Evolutionary conservation across 495 filamentous ascomycete genomes (phyloP).

Genomic region (Neurospora cerealis): DNA sequence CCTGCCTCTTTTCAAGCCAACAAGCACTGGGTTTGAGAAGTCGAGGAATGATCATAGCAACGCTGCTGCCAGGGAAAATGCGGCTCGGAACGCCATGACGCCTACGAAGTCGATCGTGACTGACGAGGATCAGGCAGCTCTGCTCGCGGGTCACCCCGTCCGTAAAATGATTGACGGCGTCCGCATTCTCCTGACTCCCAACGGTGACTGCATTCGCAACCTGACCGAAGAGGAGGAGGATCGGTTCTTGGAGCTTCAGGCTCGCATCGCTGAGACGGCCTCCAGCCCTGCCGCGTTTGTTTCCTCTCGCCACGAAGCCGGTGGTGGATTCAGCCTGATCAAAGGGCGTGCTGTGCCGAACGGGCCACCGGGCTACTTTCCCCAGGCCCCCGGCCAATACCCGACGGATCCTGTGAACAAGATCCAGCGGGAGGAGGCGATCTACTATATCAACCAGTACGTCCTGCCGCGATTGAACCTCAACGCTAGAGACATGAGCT

Average conservation of each 20-base stretch:
- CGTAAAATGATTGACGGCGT: conserved; percentile 39
- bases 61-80: conserved; percentile 1
- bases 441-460: conserved; percentile 59
- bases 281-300: conserved; percentile 38
- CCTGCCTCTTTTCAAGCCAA: conserved; percentile 27
- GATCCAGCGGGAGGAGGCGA: conserved; percentile 50
- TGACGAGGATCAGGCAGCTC: conserved; percentile 37
- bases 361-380: conserved; percentile 44
- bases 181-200: conserved; percentile 63
- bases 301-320: conserved; percentile 33
- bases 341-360: conserved; percentile 48
- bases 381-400: conserved; percentile 28
- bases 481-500: conserved; percentile 27
- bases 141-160: conserved; percentile 39
- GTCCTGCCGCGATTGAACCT: conserved; percentile 45
- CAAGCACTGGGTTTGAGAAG: conserved; percentile 9
- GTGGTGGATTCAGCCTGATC: conserved; percentile 41
- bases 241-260: conserved; percentile 65
- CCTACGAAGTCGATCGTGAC: conserved; percentile 39
- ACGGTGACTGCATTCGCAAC: conserved; percentile 67
- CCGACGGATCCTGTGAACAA: conserved; percentile 43
- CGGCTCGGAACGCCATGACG: conserved; percentile 12
- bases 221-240: conserved; percentile 67
- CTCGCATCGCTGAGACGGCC: conserved; percentile 37
- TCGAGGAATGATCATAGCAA: conserved; percentile 10